Evolutionary conservation across 805 yeast genomes (phyloP), one percentile per base, ranked within the genome.

Genomic region (Hanseniaspora mollemarum): DNA sequence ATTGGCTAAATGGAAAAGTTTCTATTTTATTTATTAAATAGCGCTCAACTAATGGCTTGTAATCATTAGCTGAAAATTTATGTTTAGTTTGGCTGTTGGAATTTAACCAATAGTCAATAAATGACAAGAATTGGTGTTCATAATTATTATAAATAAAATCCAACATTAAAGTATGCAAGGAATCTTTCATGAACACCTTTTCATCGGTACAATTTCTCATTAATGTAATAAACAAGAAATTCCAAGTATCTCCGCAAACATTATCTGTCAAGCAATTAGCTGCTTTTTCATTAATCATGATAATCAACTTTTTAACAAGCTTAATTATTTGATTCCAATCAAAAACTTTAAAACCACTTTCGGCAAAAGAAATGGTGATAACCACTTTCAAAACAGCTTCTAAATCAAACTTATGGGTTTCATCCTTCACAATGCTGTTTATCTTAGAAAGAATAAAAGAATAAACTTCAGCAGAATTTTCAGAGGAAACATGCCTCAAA

Each of bases 291-390:
- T 43, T 22, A 33, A 13, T 29, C 16, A 51, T 49, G 3, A 43
- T 26, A 12, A 59, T 44, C 3, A 59, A 28, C 22, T 41, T 54
- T 22, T 54, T 55, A 13, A 57, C 51, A 24, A 59, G 18, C 12
- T 40, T 35, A 10, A 54, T 51, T 10, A 58, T 39, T 21, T 15
- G 45, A 6, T 54, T 48, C 90, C 90, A 83, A 54, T 71, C 65
- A 1, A 70, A 59, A 3, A 81, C 71, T 58, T 79, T 81, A 54
- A 64, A 73, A 58, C 92, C 92, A 43, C 86, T 77, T 54, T 82
- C 88, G 2, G 84, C 78, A 63, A 80, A 83, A 0, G 72, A 61
- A 45, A 82, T 60, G 0, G 80, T 62, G 0, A 72, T 61, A 37
- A 80, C 56, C 2, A 79, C 49, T 55, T 71, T 73, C 3, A 67